Evolutionary conservation across 163 green algal species (phyloP), one percentile per base, ranked within the genome.

Genomic region (Picocystis sp.): DNA sequence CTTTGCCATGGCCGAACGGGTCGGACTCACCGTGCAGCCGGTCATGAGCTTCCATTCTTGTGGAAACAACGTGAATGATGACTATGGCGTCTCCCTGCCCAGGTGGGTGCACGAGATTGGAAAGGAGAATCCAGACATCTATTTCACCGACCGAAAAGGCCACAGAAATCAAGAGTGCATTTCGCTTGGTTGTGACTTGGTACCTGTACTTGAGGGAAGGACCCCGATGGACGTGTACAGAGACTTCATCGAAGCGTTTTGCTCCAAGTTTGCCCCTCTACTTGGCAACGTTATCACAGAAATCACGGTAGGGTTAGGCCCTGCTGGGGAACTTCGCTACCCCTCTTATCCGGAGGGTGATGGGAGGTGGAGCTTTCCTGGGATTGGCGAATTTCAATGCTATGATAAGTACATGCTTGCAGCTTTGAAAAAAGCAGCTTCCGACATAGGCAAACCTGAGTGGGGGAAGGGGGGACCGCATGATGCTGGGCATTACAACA

Each of bases 321-420:
- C 89, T 10, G 91, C 87, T 11, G 89, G 89, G 9, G 89, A 98
- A 78, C 78, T 96, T 51, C 69, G 89, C 12, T 98, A 96, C 61
- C 89, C 89, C 2, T 79, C 78, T 1, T 98, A 98, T 58, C 84
- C 85, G 1, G 88, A 94, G 60, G 82, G 43, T 34, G 83, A 95
- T 56, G 83, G 84, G 3, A 73, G 86, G 38, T 98, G 89, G 89
- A 73, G 77, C 11, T 98, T 97, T 61, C 89, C 89, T 8, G 89
- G 89, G n/a, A 80, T 97, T 0, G 89, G 89, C 22, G 82, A 96
- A 66, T 97, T 96, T 70, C 89, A 98, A 71, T 98, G 89, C 76
- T 95, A 94, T 62, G 89, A 98, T 72, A 72, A 69, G 51, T 92
- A 89, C 73, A 93, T 94, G 47, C 47, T 69, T 8, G 59, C 35